A percentile compares a stretch with the other conserved stretches of the same genome.
phyloP scores from a whole-genome alignment of 1,284 basidiomycete genomes.

The Leccinum subatratum region DNA sequence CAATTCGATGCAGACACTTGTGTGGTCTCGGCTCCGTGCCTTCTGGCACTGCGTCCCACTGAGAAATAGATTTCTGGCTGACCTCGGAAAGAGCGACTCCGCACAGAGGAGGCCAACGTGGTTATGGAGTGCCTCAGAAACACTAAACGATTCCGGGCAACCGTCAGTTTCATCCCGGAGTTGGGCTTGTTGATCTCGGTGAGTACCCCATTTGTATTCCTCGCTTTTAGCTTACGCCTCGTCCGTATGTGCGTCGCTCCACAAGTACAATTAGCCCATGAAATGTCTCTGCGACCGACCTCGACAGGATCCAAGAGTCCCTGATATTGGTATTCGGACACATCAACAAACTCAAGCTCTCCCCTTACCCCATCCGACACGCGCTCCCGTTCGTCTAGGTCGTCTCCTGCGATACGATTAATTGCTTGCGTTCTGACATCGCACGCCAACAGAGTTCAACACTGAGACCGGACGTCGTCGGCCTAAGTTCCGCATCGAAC shows the following conservation, averaged over 20 bases:
- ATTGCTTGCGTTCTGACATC: too few species aligned
- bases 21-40: too few species aligned
- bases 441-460: conserved; percentile 90
- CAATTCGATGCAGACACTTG: too few species aligned
- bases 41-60: too few species aligned
- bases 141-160: conserved; percentile 95
- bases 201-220: conserved; percentile 29
- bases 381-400: conserved; percentile 96
- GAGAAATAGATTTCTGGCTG: too few species aligned
- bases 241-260: conserved; percentile 58
- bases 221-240: conserved; percentile 8
- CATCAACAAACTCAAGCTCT: conserved; percentile 91
- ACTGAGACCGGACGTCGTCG: too few species aligned
- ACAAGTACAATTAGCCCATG: conserved; percentile 98
- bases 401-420: too few species aligned
- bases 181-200: conserved; percentile 82
- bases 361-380: conserved; percentile 98
- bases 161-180: conserved; percentile 97
- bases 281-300: conserved; percentile 94
- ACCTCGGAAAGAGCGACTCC: conserved; percentile 37
- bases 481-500: conserved; percentile 98
- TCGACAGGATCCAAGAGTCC: too few species aligned
- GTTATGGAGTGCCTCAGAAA: conserved; percentile 94
- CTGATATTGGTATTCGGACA: conserved; percentile 86
- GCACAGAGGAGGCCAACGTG: conserved; percentile 89